Evolutionary conservation across 257 asterid genomes (phyloP).

Genomic region (Scutellaria minor): DNA sequence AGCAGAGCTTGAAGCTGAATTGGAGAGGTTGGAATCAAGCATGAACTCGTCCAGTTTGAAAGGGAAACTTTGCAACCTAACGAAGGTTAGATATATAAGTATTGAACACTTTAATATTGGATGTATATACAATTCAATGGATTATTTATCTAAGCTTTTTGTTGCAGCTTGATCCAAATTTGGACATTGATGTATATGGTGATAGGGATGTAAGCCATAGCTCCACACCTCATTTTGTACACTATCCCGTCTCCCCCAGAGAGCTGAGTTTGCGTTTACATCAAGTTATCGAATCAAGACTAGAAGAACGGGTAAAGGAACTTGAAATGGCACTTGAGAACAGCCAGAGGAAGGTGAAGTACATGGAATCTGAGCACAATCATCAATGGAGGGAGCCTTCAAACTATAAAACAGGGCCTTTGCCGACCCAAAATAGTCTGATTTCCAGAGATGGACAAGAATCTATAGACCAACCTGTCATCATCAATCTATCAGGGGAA

Average conservation of each 20-base stretch:
- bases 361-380: slow-evolving; percentile 43
- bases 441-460: slow-evolving; percentile 20
- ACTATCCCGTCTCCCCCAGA: slow-evolving; percentile 75
- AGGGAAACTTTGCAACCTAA: slow-evolving; percentile 46
- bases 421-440: slow-evolving; percentile 50
- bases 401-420: slow-evolving; percentile 40
- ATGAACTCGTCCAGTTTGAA: slow-evolving; percentile 59
- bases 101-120: not conserved
- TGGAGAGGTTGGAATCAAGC: slow-evolving; percentile 77
- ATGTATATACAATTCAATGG: not conserved
- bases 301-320: slow-evolving; percentile 72
- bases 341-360: slow-evolving; percentile 57
- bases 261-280: slow-evolving; percentile 82
- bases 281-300: slow-evolving; percentile 78
- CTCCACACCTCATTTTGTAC: slow-evolving; percentile 57
- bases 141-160: not conserved
- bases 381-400: slow-evolving; percentile 44
- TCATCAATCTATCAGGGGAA: slow-evolving; percentile 65
- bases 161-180: slow-evolving; percentile 67
- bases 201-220: slow-evolving; percentile 53
- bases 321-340: slow-evolving; percentile 74
- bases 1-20: slow-evolving; percentile 98
- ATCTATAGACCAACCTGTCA: slow-evolving; percentile 53
- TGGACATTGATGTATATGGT: slow-evolving; percentile 44
- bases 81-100: slow-evolving; percentile 54